phyloP scores from a whole-genome alignment of 2,329 filamentous ascomycete species.

The Tricladium varicosporioides region DNA sequence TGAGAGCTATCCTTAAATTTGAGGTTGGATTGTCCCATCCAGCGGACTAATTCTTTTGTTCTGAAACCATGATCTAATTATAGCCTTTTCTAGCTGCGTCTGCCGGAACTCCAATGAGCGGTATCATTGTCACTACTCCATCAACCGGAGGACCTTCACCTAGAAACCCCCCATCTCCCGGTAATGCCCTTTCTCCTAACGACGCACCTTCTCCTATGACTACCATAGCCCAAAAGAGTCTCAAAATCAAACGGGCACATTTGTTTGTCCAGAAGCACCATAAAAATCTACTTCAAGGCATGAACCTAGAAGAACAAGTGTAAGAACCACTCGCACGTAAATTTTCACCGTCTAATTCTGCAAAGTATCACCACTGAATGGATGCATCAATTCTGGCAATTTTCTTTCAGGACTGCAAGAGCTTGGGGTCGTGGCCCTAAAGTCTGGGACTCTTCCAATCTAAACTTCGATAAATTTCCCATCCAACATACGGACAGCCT shows the following conservation, averaged over 20 bases:
- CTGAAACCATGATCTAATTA: too few relatives aligned
- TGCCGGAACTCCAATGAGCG: slow-evolving; percentile 7
- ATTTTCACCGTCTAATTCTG: not conserved
- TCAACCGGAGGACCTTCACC: slow-evolving; percentile 9
- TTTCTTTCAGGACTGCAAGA: slow-evolving; percentile 9
- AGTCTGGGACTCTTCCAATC: slow-evolving; percentile 2
- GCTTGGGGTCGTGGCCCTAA: slow-evolving; percentile 5
- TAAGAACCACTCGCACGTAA: not conserved
- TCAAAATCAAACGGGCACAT: slow-evolving; percentile 1
- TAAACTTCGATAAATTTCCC: slow-evolving; percentile 8
- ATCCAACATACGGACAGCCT: not conserved
- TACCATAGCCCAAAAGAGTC: not conserved
- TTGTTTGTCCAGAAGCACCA: slow-evolving; percentile 6
- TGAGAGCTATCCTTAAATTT: too few relatives aligned
- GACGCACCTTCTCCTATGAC: slow-evolving; percentile 3
- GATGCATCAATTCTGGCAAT: slow-evolving; percentile 11
- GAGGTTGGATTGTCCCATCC: not conserved
- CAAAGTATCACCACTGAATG: slow-evolving; percentile 3
- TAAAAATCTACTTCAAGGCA: slow-evolving; percentile 7
- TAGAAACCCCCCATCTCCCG: slow-evolving; percentile 5
- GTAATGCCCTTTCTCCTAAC: slow-evolving; percentile 1
- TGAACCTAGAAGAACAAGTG: slow-evolving; percentile 8
- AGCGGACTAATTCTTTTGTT: not conserved
- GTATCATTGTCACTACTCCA: slow-evolving; percentile 7
- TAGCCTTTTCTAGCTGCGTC: not conserved